Base-by-base conservation (phyloP, 2,329 filamentous ascomycete species). In the Colletotrichum melonis region DNA sequence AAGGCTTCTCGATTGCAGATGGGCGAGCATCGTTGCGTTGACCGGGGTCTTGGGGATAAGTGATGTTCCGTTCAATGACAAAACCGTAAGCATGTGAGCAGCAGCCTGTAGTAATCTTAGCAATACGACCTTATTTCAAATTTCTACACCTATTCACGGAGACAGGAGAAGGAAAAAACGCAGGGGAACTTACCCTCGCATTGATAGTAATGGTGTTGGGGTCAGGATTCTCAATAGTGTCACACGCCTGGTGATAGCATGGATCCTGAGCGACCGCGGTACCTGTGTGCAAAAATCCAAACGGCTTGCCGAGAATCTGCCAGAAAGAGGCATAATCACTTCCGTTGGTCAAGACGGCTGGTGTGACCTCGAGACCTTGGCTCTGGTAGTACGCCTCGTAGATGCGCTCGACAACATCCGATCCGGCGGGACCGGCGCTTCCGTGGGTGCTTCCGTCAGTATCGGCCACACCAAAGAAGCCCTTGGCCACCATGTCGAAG, bases 251-350 rank as follows among this genome's bases (percentile, higher is more conserved):
- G 75, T 84, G 77, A 76, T 81, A 79, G 75, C 79, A 75, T 46
- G 77, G 70, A 74, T 81, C 68, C 76, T 83, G 76, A 78, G 88
- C 81, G 35, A 83, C 86, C 73, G 89, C 89, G 1, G 89, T 90
- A 5, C 91, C 91, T 2, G 90, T 92, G 76, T 90, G 89, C 30
- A 92, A 82, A 12, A 89, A 89, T 82, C 89, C 55, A 80, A 86
- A 26, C 84, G 88, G 77, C 91, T 91, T 82, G 8, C 78, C 63
- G 30, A 89, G 87, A 49, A 86, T 82, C 55, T 88, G 83, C 42
- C 90, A 83, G 83, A 92, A 92, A 1, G 88, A 86, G 12, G 87
- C 88, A 75, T 92, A 92, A 77, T 92, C 91, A 12, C 86, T 90
- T 63, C 90, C 87, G 6, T 88, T 89, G 60, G 76, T 80, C 0